Base-by-base conservation (phyloP, 768 basidiomycete genomes). In the Collybiopsis luxurians region DNA sequence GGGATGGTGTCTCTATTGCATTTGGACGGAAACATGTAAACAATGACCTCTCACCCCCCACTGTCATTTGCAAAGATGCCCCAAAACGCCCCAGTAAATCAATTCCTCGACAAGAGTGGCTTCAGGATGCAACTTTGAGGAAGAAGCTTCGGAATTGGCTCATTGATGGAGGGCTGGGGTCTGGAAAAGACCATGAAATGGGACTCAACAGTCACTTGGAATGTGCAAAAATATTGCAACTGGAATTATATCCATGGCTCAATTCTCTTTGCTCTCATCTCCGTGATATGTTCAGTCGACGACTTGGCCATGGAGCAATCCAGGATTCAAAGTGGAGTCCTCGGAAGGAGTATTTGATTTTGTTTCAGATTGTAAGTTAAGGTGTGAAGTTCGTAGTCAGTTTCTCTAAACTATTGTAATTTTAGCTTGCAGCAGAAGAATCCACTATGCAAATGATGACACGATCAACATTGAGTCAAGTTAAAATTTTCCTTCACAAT, bases 1-100 rank as follows among this genome's bases (percentile, higher is more conserved):
- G 67, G 63, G 71, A 74, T 56, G 69, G 72, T 3, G 67, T 72
- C 0, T 69, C 67, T 4, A 50, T 73, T 15, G 62, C 68, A 3
- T 74, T 69, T 55, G 65, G 61, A 46, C 56, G 59, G 11, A 69
- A 70, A 50, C 67, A 71, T 42, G 49, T 71, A 1, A 57, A 59
- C 0, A 45, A 61, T 2, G 58, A 65, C 2, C 60, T 73, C 9
- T 26, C 53, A 12, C 70, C 71, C 0, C 71, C 70, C 0, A 72
- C 69, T n/a, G 56, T 56, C 0, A 24, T 62, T 1, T 46, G 60
- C 30, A 31, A 55, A 0, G 23, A 53, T 9, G 64, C 67, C 39
- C 23, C 43, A 30, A 42, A 26, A 42, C 39, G 59, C 43, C 13
- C 53, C 26, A 26, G 60, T 13, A 26, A 56, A 10, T 57, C 63